phyloP scores from a whole-genome alignment of 1,284 basidiomycete species.

The Puccinia triticina region DNA sequence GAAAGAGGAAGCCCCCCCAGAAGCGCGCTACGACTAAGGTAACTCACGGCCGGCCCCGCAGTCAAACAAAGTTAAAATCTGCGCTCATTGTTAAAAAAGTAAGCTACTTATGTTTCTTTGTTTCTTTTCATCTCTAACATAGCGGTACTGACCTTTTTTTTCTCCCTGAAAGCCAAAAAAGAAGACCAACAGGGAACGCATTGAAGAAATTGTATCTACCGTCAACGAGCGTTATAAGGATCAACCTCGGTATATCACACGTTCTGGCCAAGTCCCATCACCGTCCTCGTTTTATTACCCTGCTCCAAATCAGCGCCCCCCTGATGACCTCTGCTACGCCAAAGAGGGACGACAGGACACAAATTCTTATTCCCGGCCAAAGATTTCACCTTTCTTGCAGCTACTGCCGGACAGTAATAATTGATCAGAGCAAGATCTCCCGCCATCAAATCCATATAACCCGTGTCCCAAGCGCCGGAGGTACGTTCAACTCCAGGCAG shows the following conservation, averaged over 20 bases:
- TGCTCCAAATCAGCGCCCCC: not conserved
- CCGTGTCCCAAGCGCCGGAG: not conserved
- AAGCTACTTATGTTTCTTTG: not conserved
- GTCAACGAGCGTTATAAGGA: not conserved
- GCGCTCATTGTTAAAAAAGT: not conserved
- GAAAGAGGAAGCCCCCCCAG: not conserved
- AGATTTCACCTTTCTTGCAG: constrained; percentile 16
- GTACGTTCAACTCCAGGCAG: constrained; percentile 19
- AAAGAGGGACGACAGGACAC: constrained; percentile 2
- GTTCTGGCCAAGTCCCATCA: not conserved
- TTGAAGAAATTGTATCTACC: not conserved
- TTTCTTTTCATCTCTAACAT: not conserved
- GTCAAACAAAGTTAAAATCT: not conserved
- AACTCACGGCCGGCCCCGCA: not conserved
- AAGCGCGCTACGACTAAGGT: not conserved
- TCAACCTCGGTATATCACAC: not conserved
- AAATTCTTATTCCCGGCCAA: constrained; percentile 8
- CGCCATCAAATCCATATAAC: constrained; percentile 17
- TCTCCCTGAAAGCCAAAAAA: not conserved
- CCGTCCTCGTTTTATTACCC: not conserved
- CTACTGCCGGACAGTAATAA: not conserved
- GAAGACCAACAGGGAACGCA: not conserved
- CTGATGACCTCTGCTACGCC: constrained; percentile 4
- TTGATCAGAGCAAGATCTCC: constrained; percentile 9
- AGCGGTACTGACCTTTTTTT: not conserved